phyloP scores from a whole-genome alignment of 2,329 filamentous ascomycete genomes.

The Hypomyces rosellus region DNA sequence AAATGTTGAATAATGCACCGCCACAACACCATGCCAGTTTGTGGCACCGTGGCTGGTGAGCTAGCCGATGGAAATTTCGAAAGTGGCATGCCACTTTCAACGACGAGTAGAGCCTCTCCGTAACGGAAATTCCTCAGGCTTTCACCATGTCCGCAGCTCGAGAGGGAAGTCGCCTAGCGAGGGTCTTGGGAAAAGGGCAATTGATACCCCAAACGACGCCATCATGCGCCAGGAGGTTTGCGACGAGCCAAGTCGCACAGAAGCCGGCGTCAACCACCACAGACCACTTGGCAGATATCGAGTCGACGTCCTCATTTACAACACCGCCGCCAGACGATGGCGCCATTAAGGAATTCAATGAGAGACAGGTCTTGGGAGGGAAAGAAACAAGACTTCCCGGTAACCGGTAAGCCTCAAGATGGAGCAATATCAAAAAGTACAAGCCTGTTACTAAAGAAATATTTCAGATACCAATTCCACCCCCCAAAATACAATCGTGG shows the following conservation, averaged over 20 bases:
- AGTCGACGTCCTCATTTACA: constrained; percentile 43
- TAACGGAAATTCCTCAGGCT: not conserved
- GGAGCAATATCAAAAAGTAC: not conserved
- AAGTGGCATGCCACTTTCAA: not conserved
- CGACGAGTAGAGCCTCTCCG: constrained; percentile 1
- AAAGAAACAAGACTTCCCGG: constrained; percentile 38
- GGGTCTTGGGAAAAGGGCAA: constrained; percentile 24
- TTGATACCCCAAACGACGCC: constrained; percentile 19
- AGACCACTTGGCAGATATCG: constrained; percentile 41
- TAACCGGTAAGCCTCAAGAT: constrained; percentile 31
- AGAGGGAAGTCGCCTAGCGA: constrained; percentile 32
- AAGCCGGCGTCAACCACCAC: constrained; percentile 20
- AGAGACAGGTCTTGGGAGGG: constrained; percentile 28
- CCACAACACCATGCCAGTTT: no score
- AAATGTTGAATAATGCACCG: no score
- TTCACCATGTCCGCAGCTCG: constrained; percentile 36
- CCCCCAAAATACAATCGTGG: constrained; percentile 93
- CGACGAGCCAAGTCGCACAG: constrained; percentile 37
- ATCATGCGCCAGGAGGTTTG: constrained; percentile 33
- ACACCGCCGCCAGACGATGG: constrained; percentile 35
- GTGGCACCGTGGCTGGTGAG: no score
- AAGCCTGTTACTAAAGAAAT: constrained; percentile 18
- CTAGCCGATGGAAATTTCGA: constrained; percentile 14
- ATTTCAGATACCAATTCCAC: constrained; percentile 80
- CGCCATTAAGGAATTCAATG: constrained; percentile 35